Base-by-base conservation (phyloP, 768 basidiomycete genomes). In the Tricholoma matsutake region DNA sequence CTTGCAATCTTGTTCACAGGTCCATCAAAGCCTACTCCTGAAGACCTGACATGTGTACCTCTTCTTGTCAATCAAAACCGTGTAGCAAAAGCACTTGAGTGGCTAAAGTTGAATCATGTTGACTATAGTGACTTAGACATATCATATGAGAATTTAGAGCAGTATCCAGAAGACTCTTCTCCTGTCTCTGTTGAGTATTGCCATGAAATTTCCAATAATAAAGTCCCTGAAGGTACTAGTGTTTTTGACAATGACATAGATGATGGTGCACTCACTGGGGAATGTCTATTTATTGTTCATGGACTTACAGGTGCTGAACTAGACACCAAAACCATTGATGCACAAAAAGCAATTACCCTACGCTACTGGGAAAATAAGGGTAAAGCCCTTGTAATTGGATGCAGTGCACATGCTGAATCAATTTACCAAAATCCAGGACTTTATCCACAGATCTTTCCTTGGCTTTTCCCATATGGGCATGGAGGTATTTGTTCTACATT, bases 391-490 rank as follows among this genome's bases (percentile, higher is more conserved):
- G 68, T 34, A 1, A 63, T 73, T 20, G 70, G 69, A 5, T 67
- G 67, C 34, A 35, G 32, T 6, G 25, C 35, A 1, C 8, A 59
- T 14, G 65, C 70, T 4, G 59, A 68, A 20, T 66, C 71, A 9
- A 67, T 70, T 16, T 72, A 64, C 34, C 54, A 72, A 6, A 79
- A 80, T 57, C 67, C 72, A 8, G 53, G 67, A 13, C 61, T 76
- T 3, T 79, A 73, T 67, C 73, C 77, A 1, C 62, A 65, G 10
- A 73, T 77, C 69, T 73, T 75, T 65, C 76, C 76, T 0, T 79
- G 77, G 76, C 60, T 79, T 1, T 79, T 75, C 69, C 78, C 75
- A 6, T 79, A 78, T 68, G 77, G 79, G 1, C 20, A n/a, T n/a
- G n/a, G n/a, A n/a, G n/a, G n/a, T n/a, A n/a, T n/a, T n/a, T n/a